Evolutionary conservation across 1,284 basidiomycete species (phyloP).

Genomic region (Hemileia vastatrix): DNA sequence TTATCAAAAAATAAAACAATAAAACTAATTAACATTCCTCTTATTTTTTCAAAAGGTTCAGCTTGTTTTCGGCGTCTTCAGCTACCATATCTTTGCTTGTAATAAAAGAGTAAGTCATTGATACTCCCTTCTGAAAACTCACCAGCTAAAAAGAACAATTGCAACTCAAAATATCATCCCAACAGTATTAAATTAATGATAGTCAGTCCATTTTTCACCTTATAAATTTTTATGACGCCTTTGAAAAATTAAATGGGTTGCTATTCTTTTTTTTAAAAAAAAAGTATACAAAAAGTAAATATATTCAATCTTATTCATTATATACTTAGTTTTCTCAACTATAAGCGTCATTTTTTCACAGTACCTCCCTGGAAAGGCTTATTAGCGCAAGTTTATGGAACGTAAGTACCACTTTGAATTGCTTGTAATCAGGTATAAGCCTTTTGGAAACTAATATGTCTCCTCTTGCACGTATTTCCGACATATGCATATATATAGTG

Average conservation of each 20-base stretch:
- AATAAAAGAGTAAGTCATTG: slow-evolving; percentile 13
- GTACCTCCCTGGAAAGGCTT: slow-evolving; percentile 22
- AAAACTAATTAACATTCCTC: neutral
- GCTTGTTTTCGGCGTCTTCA: slow-evolving; percentile 19
- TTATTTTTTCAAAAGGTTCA: slow-evolving; percentile 10
- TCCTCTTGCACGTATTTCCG: too few species aligned
- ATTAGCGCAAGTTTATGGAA: slow-evolving; percentile 13
- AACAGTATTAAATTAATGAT: slow-evolving; percentile 23
- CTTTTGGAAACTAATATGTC: too few species aligned
- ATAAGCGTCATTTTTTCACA: too few species aligned
- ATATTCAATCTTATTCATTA: too few species aligned
- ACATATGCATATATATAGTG: too few species aligned
- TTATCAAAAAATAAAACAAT: too few species aligned
- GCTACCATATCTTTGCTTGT: slow-evolving; percentile 21
- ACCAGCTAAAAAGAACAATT: neutral
- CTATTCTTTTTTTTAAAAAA: too few species aligned
- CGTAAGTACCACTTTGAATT: slow-evolving; percentile 13
- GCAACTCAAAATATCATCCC: neutral
- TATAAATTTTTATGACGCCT: too few species aligned
- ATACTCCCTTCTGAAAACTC: neutral
- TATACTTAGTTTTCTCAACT: too few species aligned
- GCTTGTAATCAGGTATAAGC: too few species aligned
- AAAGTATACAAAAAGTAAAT: slow-evolving; percentile 22
- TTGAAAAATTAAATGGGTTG: neutral
- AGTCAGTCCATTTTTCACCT: slow-evolving; percentile 2